phyloP scores from a whole-genome alignment of 768 basidiomycete species.

The Trametes elegans region DNA sequence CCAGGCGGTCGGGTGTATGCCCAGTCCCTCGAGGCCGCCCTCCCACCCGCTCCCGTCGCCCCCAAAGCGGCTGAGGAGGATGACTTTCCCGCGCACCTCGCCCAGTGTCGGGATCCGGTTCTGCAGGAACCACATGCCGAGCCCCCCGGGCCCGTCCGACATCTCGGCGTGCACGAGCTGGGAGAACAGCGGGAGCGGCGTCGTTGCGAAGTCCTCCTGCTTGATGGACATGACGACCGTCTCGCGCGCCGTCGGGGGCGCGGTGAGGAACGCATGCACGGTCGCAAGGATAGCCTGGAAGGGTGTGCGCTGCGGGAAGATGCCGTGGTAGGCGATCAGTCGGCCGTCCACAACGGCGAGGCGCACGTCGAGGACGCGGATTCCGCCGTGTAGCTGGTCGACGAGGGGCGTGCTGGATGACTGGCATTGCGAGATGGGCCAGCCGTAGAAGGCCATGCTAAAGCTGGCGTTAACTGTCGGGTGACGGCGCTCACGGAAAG shows the following conservation, averaged over 20 bases:
- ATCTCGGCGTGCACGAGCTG: constrained; percentile 66
- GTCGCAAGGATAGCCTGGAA: constrained; percentile 65
- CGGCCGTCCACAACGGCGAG: constrained; percentile 61
- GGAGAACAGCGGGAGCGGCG: constrained; percentile 55
- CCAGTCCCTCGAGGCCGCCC: constrained; percentile 63
- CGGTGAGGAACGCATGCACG: constrained; percentile 63
- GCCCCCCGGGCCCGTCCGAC: constrained; percentile 45
- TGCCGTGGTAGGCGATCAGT: constrained; percentile 79
- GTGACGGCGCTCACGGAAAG: constrained; percentile 12
- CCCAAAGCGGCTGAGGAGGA: constrained; percentile 87
- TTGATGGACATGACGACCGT: constrained; percentile 87
- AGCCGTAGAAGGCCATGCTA: constrained; percentile 83
- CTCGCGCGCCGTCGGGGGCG: constrained; percentile 56
- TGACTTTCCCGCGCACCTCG: constrained; percentile 81
- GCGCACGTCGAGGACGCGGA: constrained; percentile 80
- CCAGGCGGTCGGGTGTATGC: constrained; percentile 87
- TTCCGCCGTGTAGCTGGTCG: constrained; percentile 71
- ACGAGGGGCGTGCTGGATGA: constrained; percentile 55
- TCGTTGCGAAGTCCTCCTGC: constrained; percentile 68
- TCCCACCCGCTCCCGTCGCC: constrained; percentile 69
- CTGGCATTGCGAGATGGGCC: constrained; percentile 89
- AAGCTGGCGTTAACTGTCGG: not conserved
- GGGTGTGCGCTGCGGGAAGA: constrained; percentile 65
- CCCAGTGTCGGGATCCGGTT: constrained; percentile 79
- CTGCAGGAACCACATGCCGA: constrained; percentile 77